A percentile compares a stretch with the other conserved stretches of the same genome.
Evolutionary conservation across 2,329 filamentous ascomycete species (phyloP).

Genomic region (Fusarium newnesense): DNA sequence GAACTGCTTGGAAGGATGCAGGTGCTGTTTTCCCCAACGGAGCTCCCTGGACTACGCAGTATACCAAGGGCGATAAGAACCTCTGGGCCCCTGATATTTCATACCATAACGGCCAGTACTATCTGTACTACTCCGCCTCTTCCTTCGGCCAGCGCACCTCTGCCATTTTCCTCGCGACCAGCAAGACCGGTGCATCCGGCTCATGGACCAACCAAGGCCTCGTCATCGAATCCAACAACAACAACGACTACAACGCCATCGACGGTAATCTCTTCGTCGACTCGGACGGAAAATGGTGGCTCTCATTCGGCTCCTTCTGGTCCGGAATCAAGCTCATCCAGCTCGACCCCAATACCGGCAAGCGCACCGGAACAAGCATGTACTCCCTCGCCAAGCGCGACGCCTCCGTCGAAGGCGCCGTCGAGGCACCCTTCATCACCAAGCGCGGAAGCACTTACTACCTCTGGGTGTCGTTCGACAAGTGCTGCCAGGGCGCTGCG

Average conservation of each 20-base stretch:
- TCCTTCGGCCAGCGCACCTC: constrained; percentile 43
- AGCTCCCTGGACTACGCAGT: constrained; percentile 46
- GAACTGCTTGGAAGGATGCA: constrained; percentile 45
- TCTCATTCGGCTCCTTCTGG: constrained; percentile 49
- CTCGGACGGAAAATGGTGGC: constrained; percentile 44
- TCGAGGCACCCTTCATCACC: constrained; percentile 47
- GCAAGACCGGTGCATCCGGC: constrained; percentile 43
- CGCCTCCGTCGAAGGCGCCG: constrained; percentile 28
- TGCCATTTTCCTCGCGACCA: constrained; percentile 48
- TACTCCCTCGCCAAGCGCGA: constrained; percentile 41
- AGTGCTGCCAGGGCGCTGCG: constrained; percentile 44
- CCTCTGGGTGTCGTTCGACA: constrained; percentile 48
- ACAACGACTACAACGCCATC: constrained; percentile 45
- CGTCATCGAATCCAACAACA: constrained; percentile 40
- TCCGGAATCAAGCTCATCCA: constrained; percentile 46
- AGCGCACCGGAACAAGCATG: constrained; percentile 35
- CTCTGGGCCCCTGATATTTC: constrained; percentile 66
- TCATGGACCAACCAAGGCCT: constrained; percentile 46
- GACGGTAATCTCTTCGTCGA: constrained; percentile 46
- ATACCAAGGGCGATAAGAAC: constrained; percentile 45
- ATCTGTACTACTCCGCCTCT: constrained; percentile 49
- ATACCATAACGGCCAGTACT: constrained; percentile 47
- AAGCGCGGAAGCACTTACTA: constrained; percentile 46
- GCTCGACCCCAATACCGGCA: constrained; percentile 42
- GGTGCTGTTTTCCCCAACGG: constrained; percentile 46